A percentile compares a stretch with the other conserved stretches of the same genome.
phyloP scores from a whole-genome alignment of 257 asterid genomes.

The Gentiana straminea region DNA sequence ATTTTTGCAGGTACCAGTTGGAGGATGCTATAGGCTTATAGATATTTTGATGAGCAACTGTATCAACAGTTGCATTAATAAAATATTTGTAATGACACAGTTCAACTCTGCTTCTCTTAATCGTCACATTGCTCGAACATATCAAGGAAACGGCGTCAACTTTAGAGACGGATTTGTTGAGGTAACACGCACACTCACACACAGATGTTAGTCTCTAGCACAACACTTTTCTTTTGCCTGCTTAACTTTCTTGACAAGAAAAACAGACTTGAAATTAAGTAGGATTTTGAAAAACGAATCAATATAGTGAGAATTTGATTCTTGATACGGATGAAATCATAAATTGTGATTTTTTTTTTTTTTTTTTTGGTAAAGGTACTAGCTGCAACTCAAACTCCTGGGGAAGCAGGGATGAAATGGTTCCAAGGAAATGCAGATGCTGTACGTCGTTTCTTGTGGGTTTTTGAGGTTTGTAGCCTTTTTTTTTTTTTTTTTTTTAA shows the following conservation, averaged over 20 bases:
- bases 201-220: conserved; percentile 2
- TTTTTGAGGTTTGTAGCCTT: conserved; percentile 77
- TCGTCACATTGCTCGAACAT: conserved; percentile 86
- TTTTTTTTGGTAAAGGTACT: conserved; percentile 40
- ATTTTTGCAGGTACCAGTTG: conserved; percentile 71
- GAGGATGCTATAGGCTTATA: conserved; percentile 88
- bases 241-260: too few species aligned
- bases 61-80: conserved; percentile 85
- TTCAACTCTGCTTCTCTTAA: conserved; percentile 91
- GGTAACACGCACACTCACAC: too few species aligned
- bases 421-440: conserved; percentile 98
- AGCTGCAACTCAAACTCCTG: conserved; percentile 93
- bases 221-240: too few species aligned
- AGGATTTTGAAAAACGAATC: neutral
- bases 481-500: neutral
- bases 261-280: too few species aligned
- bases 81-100: conserved; percentile 91
- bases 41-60: conserved; percentile 99
- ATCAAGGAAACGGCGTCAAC: conserved; percentile 80
- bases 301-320: neutral
- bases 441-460: conserved; percentile 82
- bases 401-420: conserved; percentile 84
- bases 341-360: too few species aligned
- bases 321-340: too few species aligned
- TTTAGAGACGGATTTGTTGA: conserved; percentile 93